phyloP scores from a whole-genome alignment of 2,329 filamentous ascomycete genomes.

The Raffaelea arxii region DNA sequence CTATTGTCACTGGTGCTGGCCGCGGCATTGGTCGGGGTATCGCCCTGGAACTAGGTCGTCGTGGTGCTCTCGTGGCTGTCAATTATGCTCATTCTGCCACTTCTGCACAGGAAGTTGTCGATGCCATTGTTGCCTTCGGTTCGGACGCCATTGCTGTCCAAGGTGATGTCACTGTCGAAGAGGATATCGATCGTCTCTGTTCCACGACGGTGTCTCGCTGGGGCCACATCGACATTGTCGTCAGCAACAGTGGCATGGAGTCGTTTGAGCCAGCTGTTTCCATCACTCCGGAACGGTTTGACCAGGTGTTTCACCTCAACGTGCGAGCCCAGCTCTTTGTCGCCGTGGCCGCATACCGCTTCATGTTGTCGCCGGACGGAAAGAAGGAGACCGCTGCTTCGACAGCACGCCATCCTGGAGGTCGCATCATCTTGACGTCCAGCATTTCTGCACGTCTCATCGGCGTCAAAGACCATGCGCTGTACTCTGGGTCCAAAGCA shows the following conservation, averaged over 20 bases:
- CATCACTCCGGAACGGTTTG: slow-evolving; percentile 46
- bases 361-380: no score
- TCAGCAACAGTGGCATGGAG: slow-evolving; percentile 50
- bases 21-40: slow-evolving; percentile 53
- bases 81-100: slow-evolving; percentile 15
- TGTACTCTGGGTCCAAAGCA: slow-evolving; percentile 74
- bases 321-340: slow-evolving; percentile 53
- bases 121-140: slow-evolving; percentile 5
- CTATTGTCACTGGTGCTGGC: slow-evolving; percentile 20
- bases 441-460: slow-evolving; percentile 24
- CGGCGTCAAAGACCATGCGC: slow-evolving; percentile 12
- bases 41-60: slow-evolving; percentile 29
- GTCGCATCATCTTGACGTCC: slow-evolving; percentile 51
- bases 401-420: slow-evolving; percentile 20
- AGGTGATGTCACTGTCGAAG: slow-evolving; percentile 18
- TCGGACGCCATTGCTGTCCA: slow-evolving; percentile 16
- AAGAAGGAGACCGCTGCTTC: slow-evolving; percentile 36
- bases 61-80: slow-evolving; percentile 21
- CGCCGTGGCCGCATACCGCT: slow-evolving; percentile 48
- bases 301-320: slow-evolving; percentile 51
- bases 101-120: slow-evolving; percentile 8
- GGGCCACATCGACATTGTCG: slow-evolving; percentile 50
- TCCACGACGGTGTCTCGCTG: slow-evolving; percentile 46
- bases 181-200: slow-evolving; percentile 19
- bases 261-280: slow-evolving; percentile 47